Evolutionary conservation across 768 basidiomycete species (phyloP), one percentile per base, ranked within the genome.

Genomic region (Kwoniella dejecticola): DNA sequence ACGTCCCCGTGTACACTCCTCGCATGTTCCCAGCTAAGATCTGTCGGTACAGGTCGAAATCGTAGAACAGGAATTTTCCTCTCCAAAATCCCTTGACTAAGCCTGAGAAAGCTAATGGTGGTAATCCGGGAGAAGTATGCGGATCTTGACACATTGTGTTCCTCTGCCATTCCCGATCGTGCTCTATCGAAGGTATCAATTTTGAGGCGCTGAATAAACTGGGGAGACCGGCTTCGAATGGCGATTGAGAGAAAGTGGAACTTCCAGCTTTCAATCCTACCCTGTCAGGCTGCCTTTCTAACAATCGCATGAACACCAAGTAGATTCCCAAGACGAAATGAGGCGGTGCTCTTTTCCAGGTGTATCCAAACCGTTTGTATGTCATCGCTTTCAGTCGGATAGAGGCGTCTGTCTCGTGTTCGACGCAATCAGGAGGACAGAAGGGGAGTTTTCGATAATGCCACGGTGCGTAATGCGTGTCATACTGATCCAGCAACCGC

Each of bases 101-200:
- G 13, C 68, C 69, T 1, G 63, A 57, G 48, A 70, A 76, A 12
- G 69, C 52, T 15, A 71, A 44, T 0, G 77, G 57, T 3, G 68
- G 69, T 36, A 78, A 59, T 12, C 77, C 77, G 10, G 67, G 66
- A 6, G 74, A 73, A 5, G 63, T 62, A 50, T 70, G 64, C 1
- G 77, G 74, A 40, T 72, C 70, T 45, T 72, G 69, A 57, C 77
- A 76, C 53, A 73, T 67, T 41, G 67, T 53, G 53, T 66, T 68
- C 15, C 77, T 68, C 54, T 71, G 69, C 69, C 73, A 73, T 47
- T 77, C 76, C 17, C 67, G 54, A 53, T 77, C 76, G 45, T 74
- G 74, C 31, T 64, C 30, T 1, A 57, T 54, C 5, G 72, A 72
- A 1, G 64, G 62, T 19, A 74, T 38, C 17, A 62, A 58, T 15